Evolutionary conservation across 805 yeast genomes (phyloP).

Genomic region (Candida patagonica): DNA sequence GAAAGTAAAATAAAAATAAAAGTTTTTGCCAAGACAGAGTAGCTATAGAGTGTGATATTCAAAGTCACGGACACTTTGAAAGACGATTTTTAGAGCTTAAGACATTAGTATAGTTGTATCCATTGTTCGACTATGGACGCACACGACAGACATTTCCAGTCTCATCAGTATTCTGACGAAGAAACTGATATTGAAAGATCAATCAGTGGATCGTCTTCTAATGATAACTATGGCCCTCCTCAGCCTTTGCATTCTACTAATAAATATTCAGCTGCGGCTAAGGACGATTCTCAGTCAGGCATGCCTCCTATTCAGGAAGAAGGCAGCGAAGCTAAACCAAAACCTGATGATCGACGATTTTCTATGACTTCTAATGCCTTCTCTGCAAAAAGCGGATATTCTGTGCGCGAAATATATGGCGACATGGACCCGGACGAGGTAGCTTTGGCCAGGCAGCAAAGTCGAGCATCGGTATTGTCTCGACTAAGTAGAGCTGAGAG

Average conservation of each 20-base stretch:
- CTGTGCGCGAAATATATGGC: constrained; percentile 33
- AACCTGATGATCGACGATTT: neutral
- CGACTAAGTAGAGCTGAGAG: constrained; percentile 15
- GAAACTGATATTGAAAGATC: neutral
- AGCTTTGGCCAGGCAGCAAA: constrained; percentile 34
- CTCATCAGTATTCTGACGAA: neutral
- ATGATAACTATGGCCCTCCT: neutral
- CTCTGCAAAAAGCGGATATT: constrained; percentile 12
- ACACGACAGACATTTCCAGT: neutral
- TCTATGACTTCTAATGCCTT: constrained; percentile 4
- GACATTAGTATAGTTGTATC: too few relatives aligned
- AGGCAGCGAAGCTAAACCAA: neutral
- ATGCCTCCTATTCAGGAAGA: neutral
- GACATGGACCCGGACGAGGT: constrained; percentile 31
- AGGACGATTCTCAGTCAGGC: neutral
- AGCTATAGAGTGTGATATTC: constrained; percentile 2
- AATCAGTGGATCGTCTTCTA: neutral
- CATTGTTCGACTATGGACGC: neutral
- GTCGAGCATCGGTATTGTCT: constrained; percentile 34
- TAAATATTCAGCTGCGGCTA: neutral
- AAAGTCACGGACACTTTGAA: constrained; percentile 17
- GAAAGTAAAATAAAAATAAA: too few relatives aligned
- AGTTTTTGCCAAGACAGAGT: too few relatives aligned
- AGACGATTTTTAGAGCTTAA: too few relatives aligned
- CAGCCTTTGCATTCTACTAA: neutral